Conservation (phyloP, 805 yeast species). For the Kuraishia capsulata region DNA sequence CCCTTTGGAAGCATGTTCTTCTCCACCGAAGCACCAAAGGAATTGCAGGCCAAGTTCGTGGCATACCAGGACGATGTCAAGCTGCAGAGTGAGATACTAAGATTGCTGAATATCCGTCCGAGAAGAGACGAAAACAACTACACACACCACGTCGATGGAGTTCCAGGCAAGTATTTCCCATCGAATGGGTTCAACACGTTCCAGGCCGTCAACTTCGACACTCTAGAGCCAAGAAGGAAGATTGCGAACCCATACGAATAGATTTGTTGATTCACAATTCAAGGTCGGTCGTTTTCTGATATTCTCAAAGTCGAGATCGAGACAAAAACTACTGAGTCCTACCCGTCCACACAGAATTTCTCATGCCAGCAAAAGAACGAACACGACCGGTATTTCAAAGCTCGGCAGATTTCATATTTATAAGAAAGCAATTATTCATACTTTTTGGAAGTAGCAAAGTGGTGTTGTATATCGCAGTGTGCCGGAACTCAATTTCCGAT, state of each 20-base stretch:
- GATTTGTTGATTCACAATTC: neutral
- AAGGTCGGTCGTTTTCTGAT: too few relatives aligned
- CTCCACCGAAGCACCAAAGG: neutral
- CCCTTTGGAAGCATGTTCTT: slow-evolving; percentile 2
- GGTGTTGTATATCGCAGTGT: too few relatives aligned
- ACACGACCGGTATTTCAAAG: too few relatives aligned
- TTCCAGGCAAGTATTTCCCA: slow-evolving; percentile 21
- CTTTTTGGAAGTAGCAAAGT: too few relatives aligned
- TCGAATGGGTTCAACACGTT: slow-evolving; percentile 17
- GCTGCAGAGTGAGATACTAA: neutral
- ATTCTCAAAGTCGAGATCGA: too few relatives aligned
- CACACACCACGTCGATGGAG: slow-evolving; percentile 13
- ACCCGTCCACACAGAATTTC: too few relatives aligned
- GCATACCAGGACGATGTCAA: slow-evolving; percentile 3
- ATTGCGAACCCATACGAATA: slow-evolving; percentile 14
- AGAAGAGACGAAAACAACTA: slow-evolving; percentile 6
- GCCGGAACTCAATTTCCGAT: too few relatives aligned
- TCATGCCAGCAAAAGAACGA: too few relatives aligned
- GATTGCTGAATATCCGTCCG: slow-evolving; percentile 4
- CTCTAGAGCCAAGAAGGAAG: slow-evolving; percentile 21
- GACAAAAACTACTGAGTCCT: too few relatives aligned
- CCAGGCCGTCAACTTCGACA: slow-evolving; percentile 16
- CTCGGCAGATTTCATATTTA: too few relatives aligned
- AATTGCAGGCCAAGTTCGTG: neutral
- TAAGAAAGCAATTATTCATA: too few relatives aligned